These are phyloP conservation scores for Plasmodium coatneyi DNA, from an alignment of 169 alveolate species.

Conservation along the genomic window DNA sequence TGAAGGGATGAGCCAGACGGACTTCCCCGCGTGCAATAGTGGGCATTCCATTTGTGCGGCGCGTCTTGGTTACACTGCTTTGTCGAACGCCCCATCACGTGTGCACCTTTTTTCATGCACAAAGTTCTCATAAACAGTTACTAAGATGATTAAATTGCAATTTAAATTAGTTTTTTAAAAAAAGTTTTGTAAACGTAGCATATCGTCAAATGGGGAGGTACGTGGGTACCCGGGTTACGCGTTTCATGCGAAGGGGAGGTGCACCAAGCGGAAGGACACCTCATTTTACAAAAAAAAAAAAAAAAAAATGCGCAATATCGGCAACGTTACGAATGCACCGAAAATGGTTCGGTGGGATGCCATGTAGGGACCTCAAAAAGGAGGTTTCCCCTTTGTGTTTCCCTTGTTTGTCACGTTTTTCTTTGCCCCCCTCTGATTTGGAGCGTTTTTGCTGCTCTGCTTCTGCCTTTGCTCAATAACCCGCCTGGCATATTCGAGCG, in stretches of 20 bases:
- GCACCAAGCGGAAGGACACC: background rate
- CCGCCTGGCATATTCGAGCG: constrained; percentile 54
- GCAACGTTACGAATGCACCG: background rate
- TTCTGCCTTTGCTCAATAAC: constrained; percentile 1
- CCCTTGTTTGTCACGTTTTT: background rate
- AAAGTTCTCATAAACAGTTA: background rate
- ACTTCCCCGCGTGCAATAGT: background rate
- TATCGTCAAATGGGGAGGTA: background rate
- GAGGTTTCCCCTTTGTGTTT: background rate
- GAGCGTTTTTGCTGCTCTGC: background rate
- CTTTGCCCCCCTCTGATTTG: background rate
- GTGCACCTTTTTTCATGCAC: background rate
- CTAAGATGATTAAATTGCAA: background rate
- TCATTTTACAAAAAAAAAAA: background rate
- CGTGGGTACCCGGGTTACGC: background rate
- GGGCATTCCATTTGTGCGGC: background rate
- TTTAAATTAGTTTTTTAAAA: background rate
- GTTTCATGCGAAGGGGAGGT: background rate
- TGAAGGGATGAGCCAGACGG: background rate
- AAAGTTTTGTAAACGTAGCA: background rate
- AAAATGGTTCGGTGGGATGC: background rate
- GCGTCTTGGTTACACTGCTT: background rate
- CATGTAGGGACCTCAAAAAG: background rate
- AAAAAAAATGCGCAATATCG: background rate
- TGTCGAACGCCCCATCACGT: background rate